Evolutionary conservation across 179 eudicot genomes (phyloP).

Genomic region (Dionaea muscipula): DNA sequence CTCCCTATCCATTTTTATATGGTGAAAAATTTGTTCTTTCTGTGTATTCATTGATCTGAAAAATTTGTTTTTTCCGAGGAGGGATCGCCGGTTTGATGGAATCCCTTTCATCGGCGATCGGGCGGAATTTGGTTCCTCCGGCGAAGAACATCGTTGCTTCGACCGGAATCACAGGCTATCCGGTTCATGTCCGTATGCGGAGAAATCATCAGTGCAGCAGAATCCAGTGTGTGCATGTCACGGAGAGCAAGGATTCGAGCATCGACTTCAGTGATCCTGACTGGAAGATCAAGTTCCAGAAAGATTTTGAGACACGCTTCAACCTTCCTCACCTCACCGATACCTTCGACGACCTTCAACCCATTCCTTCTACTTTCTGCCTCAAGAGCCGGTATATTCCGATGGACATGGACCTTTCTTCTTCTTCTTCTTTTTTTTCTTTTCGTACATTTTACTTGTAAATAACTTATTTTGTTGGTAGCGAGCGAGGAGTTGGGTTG

Average conservation of each 20-base stretch:
- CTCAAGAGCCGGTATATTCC: slow-evolving; percentile 59
- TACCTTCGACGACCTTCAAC: slow-evolving; percentile 37
- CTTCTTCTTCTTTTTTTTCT: background rate
- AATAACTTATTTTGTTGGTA: no score
- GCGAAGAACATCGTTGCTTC: background rate
- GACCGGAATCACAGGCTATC: background rate
- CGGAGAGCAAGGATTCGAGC: slow-evolving; percentile 6
- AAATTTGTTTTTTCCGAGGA: no score
- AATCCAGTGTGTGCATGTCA: slow-evolving; percentile 8
- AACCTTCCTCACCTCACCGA: slow-evolving; percentile 70
- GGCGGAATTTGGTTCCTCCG: slow-evolving; percentile 18
- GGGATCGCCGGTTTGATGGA: no score
- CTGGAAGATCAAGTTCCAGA: slow-evolving; percentile 60
- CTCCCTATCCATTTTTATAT: no score
- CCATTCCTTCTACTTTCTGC: slow-evolving; percentile 82
- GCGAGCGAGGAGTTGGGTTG: no score
- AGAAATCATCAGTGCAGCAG: background rate
- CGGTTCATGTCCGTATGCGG: background rate
- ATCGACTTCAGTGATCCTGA: slow-evolving; percentile 62
- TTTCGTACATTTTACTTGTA: background rate
- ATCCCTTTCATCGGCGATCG: slow-evolving; percentile 41
- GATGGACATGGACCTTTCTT: background rate
- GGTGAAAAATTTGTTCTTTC: no score
- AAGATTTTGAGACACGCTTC: slow-evolving; percentile 62
- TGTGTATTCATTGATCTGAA: no score